A percentile compares a stretch with the other conserved stretches of the same genome.
Evolutionary conservation across 768 basidiomycete genomes (phyloP).

Genomic region (Multifurca ochricompacta): DNA sequence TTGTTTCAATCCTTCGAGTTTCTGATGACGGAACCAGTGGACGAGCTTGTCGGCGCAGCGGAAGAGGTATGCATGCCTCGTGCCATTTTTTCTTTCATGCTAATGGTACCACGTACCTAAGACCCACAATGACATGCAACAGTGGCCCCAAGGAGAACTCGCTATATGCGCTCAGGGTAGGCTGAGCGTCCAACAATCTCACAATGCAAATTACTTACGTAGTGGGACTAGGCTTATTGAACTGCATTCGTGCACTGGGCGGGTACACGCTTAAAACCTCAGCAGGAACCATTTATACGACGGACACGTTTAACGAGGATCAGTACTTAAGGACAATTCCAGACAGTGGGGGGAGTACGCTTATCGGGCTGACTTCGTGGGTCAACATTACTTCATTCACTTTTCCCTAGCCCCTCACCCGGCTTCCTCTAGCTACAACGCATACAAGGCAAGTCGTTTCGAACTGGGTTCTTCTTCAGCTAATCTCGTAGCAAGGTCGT

Average conservation of each 20-base stretch:
- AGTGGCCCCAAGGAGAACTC: conserved; percentile 49
- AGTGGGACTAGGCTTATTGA: conserved; percentile 40
- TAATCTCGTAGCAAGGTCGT: conserved; percentile 38
- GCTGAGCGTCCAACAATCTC: conserved; percentile 12
- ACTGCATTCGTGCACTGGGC: conserved; percentile 55
- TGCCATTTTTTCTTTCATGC: neutral
- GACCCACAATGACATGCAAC: conserved; percentile 48
- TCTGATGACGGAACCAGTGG: conserved; percentile 34
- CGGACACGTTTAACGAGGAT: conserved; percentile 48
- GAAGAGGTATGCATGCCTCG: conserved; percentile 44
- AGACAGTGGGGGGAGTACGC: conserved; percentile 38
- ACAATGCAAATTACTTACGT: neutral
- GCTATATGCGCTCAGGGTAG: conserved; percentile 47
- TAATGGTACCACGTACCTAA: conserved; percentile 23
- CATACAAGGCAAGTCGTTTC: conserved; percentile 45
- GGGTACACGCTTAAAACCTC: conserved; percentile 48
- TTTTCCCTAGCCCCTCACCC: neutral
- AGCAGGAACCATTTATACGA: conserved; percentile 50
- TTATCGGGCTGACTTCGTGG: conserved; percentile 55
- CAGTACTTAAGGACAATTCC: conserved; percentile 42
- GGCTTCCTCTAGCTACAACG: conserved; percentile 43
- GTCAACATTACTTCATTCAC: conserved; percentile 17
- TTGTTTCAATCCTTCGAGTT: neutral
- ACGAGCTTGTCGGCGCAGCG: conserved; percentile 45
- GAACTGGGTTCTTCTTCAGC: neutral